Evolutionary conservation across 495 filamentous ascomycete species (phyloP).

Genomic region (Geoglossum glabrum): DNA sequence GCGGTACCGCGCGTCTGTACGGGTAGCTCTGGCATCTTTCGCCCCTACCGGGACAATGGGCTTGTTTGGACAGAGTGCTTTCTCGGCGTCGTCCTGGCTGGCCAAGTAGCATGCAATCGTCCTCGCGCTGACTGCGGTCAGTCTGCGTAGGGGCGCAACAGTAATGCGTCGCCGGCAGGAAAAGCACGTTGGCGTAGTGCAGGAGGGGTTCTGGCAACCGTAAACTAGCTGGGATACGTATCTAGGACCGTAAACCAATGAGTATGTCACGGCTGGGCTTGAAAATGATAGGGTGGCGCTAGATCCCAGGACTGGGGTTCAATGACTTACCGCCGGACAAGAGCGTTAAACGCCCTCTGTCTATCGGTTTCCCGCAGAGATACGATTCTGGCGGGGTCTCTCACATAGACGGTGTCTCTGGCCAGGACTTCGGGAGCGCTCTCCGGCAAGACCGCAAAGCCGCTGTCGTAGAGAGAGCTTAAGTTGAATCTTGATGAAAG

Average conservation of each 20-base stretch:
- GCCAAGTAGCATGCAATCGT: slow-evolving; percentile 63
- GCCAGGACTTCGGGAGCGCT: slow-evolving; percentile 28
- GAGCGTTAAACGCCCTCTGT: slow-evolving; percentile 27
- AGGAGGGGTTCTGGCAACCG: slow-evolving; percentile 51
- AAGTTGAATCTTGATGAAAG: neutral
- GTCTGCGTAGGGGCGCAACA: slow-evolving; percentile 50
- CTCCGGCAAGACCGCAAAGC: slow-evolving; percentile 17
- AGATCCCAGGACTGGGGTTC: neutral
- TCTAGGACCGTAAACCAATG: slow-evolving; percentile 21
- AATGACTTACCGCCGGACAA: slow-evolving; percentile 28
- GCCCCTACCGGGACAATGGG: slow-evolving; percentile 18
- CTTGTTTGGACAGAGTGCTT: slow-evolving; percentile 44
- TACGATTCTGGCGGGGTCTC: slow-evolving; percentile 25
- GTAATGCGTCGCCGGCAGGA: slow-evolving; percentile 47
- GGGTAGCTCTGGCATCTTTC: neutral
- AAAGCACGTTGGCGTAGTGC: slow-evolving; percentile 61
- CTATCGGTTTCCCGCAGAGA: slow-evolving; percentile 30
- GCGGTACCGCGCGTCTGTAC: neutral
- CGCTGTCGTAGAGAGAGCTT: neutral
- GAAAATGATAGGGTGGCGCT: neutral
- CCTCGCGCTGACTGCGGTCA: slow-evolving; percentile 48
- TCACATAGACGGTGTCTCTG: slow-evolving; percentile 29
- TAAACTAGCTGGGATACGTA: slow-evolving; percentile 69
- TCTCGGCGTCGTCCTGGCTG: slow-evolving; percentile 56
- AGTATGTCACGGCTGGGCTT: neutral